Percentiles rank a stretch among this genome's conserved stretches.
Conservation (phyloP, 371 early-diverging fungal species). For the Lichtheimia hyalospora region DNA sequence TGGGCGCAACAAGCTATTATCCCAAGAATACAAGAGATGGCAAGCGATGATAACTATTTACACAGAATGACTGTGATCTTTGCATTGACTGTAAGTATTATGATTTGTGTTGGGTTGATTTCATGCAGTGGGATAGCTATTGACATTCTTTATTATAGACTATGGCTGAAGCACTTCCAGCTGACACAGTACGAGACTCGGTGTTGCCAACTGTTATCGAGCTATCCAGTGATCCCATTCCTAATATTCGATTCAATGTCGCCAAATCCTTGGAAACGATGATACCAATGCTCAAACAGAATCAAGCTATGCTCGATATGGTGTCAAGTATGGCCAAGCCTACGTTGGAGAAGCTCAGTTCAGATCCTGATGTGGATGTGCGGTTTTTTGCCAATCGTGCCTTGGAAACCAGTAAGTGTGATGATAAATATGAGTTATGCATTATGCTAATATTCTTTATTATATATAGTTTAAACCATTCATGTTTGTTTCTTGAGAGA, state of each 20-base stretch:
- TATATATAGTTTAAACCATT: background rate
- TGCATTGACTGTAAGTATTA: constrained; percentile 77
- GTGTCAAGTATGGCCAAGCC: constrained; percentile 75
- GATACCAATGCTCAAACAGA: constrained; percentile 75
- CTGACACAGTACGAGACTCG: constrained; percentile 84
- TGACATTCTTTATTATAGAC: constrained; percentile 48
- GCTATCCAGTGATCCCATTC: constrained; percentile 92
- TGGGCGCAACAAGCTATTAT: constrained; percentile 20
- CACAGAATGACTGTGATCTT: constrained; percentile 97
- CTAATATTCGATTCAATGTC: constrained; percentile 99
- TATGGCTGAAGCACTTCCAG: constrained; percentile 85
- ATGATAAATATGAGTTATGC: background rate
- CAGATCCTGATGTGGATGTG: constrained; percentile 93
- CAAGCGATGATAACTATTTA: constrained; percentile 86
- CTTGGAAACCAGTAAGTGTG: constrained; percentile 37
- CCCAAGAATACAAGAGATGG: constrained; percentile 57
- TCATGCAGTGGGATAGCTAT: background rate
- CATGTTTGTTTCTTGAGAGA: background rate
- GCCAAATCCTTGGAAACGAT: constrained; percentile 92
- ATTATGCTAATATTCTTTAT: background rate
- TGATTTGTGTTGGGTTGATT: background rate
- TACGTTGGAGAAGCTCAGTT: constrained; percentile 77
- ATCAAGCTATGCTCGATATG: constrained; percentile 61
- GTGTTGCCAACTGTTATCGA: constrained; percentile 87
- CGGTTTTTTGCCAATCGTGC: constrained; percentile 88